Evolutionary conservation across 2,329 filamentous ascomycete genomes (phyloP).

Genomic region (Talaromyces sp.): DNA sequence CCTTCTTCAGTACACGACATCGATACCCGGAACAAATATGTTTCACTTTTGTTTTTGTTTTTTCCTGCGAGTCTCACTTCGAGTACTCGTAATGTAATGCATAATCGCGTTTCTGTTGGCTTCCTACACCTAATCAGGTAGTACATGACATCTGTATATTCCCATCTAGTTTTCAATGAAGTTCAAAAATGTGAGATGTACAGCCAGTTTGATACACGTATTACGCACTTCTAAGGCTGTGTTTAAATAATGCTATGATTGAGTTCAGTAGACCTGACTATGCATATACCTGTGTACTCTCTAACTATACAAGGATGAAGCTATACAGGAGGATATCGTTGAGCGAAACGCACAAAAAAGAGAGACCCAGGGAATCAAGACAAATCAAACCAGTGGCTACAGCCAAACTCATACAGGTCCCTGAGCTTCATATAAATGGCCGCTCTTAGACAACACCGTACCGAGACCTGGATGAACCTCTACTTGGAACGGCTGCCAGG

Average conservation of each 20-base stretch:
- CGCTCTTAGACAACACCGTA: conserved; percentile 75
- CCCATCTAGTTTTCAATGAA: neutral
- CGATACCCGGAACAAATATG: conserved; percentile 14
- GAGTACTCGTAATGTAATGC: neutral
- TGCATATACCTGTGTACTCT: conserved; percentile 11
- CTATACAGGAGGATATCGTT: conserved; percentile 17
- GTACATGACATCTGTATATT: neutral
- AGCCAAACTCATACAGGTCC: conserved; percentile 30
- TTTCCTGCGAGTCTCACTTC: neutral
- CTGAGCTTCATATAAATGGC: conserved; percentile 64
- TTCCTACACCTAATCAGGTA: neutral
- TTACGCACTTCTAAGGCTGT: neutral
- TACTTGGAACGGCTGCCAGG: conserved; percentile 86
- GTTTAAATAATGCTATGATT: neutral
- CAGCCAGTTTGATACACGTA: neutral
- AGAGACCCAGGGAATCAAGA: neutral
- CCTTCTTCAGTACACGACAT: conserved; percentile 13
- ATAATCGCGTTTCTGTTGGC: neutral
- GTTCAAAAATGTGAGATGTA: no score
- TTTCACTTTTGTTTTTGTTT: neutral
- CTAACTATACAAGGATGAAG: conserved; percentile 11
- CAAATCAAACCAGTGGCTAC: neutral
- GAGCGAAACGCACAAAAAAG: neutral
- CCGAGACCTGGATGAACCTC: conserved; percentile 82
- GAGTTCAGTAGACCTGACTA: neutral